A percentile compares a stretch with the other conserved stretches of the same genome.
phyloP scores from a whole-genome alignment of 345 rosid species.

The Brassica carinata region DNA sequence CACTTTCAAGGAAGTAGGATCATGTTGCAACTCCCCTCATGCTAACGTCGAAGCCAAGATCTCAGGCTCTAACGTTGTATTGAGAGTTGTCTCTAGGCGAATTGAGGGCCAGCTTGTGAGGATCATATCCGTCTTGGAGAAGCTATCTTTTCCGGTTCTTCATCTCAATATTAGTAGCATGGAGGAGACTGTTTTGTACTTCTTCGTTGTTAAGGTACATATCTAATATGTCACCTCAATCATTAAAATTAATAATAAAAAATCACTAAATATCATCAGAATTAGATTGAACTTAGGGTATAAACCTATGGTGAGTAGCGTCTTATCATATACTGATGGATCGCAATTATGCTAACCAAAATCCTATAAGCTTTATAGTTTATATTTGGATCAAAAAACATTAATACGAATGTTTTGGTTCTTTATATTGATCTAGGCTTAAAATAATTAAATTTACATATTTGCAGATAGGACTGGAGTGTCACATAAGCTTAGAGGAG shows the following conservation, averaged over 20 bases:
- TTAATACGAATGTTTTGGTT: not conserved
- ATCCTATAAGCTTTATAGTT: not conserved
- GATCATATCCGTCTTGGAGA: constrained; percentile 74
- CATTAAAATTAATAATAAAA: not conserved
- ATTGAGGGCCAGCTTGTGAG: constrained; percentile 67
- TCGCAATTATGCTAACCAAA: too few relatives aligned
- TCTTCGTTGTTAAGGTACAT: constrained; percentile 80
- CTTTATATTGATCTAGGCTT: not conserved
- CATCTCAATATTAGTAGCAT: constrained; percentile 84
- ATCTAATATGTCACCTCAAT: constrained; percentile 7
- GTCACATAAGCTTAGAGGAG: constrained; percentile 87
- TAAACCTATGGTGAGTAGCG: not conserved
- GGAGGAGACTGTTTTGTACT: constrained; percentile 90
- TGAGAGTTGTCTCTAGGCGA: constrained; percentile 63
- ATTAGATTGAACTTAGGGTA: not conserved
- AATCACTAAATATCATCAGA: constrained; percentile 3
- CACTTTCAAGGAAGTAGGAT: constrained; percentile 51
- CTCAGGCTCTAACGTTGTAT: constrained; percentile 72
- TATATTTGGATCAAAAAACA: not conserved
- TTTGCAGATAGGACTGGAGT: constrained; percentile 51
- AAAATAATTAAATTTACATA: not conserved
- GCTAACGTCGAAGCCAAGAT: constrained; percentile 94
- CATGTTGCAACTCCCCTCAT: constrained; percentile 76
- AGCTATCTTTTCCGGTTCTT: constrained; percentile 73
- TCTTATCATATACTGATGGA: not conserved